Evolutionary conservation across 2,329 filamentous ascomycete genomes (phyloP), one percentile per base, ranked within the genome.

Genomic region (Aspergillus sp.): DNA sequence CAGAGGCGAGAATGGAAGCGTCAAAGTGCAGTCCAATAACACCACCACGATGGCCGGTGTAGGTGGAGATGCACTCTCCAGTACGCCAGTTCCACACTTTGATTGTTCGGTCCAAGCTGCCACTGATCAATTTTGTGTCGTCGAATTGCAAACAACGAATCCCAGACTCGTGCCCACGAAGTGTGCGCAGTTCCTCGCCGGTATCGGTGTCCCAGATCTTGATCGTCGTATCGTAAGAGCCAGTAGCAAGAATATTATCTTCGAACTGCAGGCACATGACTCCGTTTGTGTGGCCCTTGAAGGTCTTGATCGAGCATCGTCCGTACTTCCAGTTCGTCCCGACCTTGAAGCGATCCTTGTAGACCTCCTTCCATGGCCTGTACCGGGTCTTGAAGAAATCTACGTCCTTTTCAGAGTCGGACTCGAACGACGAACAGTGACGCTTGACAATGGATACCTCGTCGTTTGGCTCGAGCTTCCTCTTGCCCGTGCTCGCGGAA

Each of bases 261-360:
- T 96, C 91, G 64, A 99, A 89, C 70, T 90, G 88, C 46, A 90
- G 77, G 68, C 87, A 89, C 85, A 89, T 95, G 62, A 95, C 88
- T 45, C 94, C 94, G 73, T 97, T 97, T 11, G 87, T 89, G 76
- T 98, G 90, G 1, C 93, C 94, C 68, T 89, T 89, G 76, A 99
- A 92, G 13, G 91, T 87, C 73, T 90, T 93, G 68, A 91, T 90
- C 7, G 89, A 89, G 79, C 90, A 98, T 43, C 94, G 88, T 4
- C 95, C 94, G 66, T 96, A 93, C 76, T 97, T 96, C 95, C 95
- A 99, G 76, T 98, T 98, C 63, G 90, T 95, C 55, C 95, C 94
- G 52, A 99, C 93, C 75, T 94, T 95, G 83, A 94, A 98, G 17
- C 92, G 87, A 75, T 97, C 94, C 66, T 92, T 91, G 81, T 99